Conservation (phyloP, 1,284 basidiomycete genomes). For the Trametes hirsuta region DNA sequence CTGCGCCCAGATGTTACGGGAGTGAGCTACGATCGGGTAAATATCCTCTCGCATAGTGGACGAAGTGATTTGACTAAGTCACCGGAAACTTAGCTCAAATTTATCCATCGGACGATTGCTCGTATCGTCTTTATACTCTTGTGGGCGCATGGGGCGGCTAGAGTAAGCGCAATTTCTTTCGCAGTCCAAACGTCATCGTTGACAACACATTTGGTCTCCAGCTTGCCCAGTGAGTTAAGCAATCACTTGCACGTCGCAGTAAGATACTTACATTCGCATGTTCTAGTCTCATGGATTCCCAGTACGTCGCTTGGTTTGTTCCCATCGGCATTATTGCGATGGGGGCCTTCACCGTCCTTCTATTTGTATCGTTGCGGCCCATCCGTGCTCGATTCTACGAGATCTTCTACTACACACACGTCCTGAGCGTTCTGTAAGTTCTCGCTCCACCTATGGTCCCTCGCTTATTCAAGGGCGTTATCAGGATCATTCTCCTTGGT, state of each 20-base stretch:
- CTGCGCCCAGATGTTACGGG: conserved; percentile 53
- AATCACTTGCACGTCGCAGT: background rate
- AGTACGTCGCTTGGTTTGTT: conserved; percentile 10
- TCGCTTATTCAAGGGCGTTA: background rate
- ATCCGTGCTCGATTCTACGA: conserved; percentile 30
- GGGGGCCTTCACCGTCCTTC: conserved; percentile 24
- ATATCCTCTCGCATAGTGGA: too few species aligned
- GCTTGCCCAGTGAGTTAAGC: background rate
- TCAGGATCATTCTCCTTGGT: conserved; percentile 29
- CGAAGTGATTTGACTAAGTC: background rate
- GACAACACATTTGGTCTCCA: background rate
- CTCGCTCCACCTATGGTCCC: background rate
- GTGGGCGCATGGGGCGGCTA: conserved; percentile 51
- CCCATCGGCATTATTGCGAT: conserved; percentile 23
- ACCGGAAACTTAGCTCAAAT: conserved; percentile 44
- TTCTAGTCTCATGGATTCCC: background rate
- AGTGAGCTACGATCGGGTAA: conserved; percentile 58
- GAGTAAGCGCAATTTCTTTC: conserved; percentile 37
- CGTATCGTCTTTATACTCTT: conserved; percentile 49
- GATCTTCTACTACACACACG: conserved; percentile 32
- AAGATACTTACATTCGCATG: background rate
- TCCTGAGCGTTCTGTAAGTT: conserved; percentile 29
- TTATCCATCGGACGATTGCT: conserved; percentile 54
- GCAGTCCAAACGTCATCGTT: background rate
- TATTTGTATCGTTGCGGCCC: conserved; percentile 29